These are phyloP conservation scores for Coemansia sp. DNA, from an alignment of 192 early-diverging fungal genomes.

Conservation along the genomic window DNA sequence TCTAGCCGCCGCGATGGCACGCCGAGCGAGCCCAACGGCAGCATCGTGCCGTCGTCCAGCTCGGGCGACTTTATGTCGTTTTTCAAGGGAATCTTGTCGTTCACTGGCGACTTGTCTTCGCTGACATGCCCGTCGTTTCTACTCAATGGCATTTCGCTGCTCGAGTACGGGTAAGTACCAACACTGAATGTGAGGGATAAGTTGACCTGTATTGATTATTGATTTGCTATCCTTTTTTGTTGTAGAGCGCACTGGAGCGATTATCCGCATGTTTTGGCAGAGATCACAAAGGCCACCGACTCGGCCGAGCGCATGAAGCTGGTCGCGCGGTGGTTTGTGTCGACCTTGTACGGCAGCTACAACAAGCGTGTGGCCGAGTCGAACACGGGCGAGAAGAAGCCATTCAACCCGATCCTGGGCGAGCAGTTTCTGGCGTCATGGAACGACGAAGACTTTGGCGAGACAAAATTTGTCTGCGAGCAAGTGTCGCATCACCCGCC, in stretches of 20 bases:
- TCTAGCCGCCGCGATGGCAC: conserved; percentile 11
- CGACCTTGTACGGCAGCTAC: conserved; percentile 76
- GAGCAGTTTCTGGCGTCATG: conserved; percentile 67
- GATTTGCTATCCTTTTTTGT: not conserved
- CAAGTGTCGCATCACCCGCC: conserved; percentile 77
- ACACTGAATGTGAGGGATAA: not conserved
- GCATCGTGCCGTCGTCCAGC: conserved; percentile 61
- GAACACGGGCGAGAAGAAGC: conserved; percentile 70
- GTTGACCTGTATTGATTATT: not conserved
- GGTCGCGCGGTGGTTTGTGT: conserved; percentile 75
- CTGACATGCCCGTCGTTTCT: conserved; percentile 80
- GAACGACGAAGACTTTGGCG: conserved; percentile 56
- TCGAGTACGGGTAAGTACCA: conserved; percentile 68
- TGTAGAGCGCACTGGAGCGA: conserved; percentile 61
- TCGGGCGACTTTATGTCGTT: conserved; percentile 66
- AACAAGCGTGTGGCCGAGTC: conserved; percentile 68
- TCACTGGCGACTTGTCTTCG: conserved; percentile 78
- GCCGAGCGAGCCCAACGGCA: conserved; percentile 33
- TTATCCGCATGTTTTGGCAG: conserved; percentile 63
- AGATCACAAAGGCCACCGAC: conserved; percentile 60
- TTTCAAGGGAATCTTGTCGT: conserved; percentile 67
- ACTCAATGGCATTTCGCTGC: conserved; percentile 70
- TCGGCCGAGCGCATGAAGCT: conserved; percentile 67
- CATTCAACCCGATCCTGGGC: conserved; percentile 70
- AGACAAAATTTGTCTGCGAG: conserved; percentile 62